These are phyloP conservation scores for Penicillium turbatum DNA, from an alignment of 495 filamentous ascomycete species.

Conservation along the genomic window DNA sequence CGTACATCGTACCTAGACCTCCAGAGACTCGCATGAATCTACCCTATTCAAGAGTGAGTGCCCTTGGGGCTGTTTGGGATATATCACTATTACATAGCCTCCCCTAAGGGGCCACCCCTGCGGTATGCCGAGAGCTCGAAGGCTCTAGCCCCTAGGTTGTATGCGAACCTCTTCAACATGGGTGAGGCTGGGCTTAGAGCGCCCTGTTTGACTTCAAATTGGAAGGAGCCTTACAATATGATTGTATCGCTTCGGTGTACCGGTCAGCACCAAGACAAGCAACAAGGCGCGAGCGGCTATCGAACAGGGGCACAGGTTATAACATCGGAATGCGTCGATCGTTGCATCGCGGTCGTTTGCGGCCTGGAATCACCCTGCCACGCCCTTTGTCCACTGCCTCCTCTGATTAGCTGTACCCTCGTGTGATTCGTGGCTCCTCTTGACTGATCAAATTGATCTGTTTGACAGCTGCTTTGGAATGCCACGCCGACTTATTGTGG, in stretches of 20 bases:
- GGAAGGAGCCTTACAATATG: neutral
- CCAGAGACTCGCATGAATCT: neutral
- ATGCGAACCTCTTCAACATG: neutral
- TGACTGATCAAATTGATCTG: neutral
- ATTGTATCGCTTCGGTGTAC: neutral
- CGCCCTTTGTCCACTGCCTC: neutral
- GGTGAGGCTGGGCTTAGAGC: neutral
- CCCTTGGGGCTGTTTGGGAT: neutral
- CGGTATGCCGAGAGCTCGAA: neutral
- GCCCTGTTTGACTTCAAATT: too few relatives aligned
- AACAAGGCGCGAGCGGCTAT: neutral
- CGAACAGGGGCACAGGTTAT: slow-evolving; percentile 21
- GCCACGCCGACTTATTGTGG: slow-evolving; percentile 14
- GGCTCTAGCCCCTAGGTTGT: neutral
- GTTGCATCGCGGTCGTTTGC: slow-evolving; percentile 21
- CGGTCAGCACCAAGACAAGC: neutral
- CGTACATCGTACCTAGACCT: neutral
- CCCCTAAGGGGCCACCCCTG: neutral
- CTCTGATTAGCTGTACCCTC: neutral
- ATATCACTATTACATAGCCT: neutral
- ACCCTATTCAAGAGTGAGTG: neutral
- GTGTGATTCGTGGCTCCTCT: slow-evolving; percentile 8
- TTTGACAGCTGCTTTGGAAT: slow-evolving; percentile 24
- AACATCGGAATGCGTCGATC: slow-evolving; percentile 19
- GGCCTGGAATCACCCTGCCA: slow-evolving; percentile 2